Evolutionary conservation across 441 rosid genomes (phyloP).

Genomic region (Adansonia grandidieri): DNA sequence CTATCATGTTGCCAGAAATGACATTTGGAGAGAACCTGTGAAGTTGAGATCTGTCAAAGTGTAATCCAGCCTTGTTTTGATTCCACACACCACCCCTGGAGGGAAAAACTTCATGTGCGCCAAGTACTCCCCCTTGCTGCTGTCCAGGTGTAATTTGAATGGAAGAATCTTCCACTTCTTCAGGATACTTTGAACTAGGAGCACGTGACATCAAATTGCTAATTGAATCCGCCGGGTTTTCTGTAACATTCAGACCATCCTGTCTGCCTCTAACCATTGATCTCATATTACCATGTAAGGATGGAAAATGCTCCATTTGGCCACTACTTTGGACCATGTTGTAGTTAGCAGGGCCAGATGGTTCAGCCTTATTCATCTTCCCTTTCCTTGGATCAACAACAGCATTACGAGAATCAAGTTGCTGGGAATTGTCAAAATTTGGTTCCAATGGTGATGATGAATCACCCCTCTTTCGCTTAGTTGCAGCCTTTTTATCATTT

Average conservation of each 20-base stretch:
- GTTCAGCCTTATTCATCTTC: conserved; percentile 69
- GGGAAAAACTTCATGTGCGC: conserved; percentile 46
- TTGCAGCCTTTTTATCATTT: conserved; percentile 60
- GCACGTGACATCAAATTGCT: conserved; percentile 31
- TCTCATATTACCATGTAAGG: conserved; percentile 36
- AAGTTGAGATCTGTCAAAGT: conserved; percentile 58
- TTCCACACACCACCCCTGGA: conserved; percentile 48
- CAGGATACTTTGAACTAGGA: conserved; percentile 37
- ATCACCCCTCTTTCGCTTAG: conserved; percentile 87
- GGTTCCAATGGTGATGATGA: conserved; percentile 54
- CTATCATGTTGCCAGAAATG: conserved; percentile 39
- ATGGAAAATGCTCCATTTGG: conserved; percentile 46
- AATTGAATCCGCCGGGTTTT: conserved; percentile 35
- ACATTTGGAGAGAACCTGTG: conserved; percentile 57
- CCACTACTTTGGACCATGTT: conserved; percentile 41
- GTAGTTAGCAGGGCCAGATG: conserved; percentile 50
- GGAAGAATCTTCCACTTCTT: conserved; percentile 52
- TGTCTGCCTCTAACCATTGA: conserved; percentile 39
- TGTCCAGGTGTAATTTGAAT: conserved; percentile 41
- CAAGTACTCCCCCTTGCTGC: conserved; percentile 43
- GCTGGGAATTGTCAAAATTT: conserved; percentile 57
- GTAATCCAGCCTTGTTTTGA: conserved; percentile 50
- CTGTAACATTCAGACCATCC: conserved; percentile 39
- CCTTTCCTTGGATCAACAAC: conserved; percentile 57
- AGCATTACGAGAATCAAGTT: conserved; percentile 47